Evolutionary conservation across 306 rosid species (phyloP).

Genomic region (Cicer yamashitae): DNA sequence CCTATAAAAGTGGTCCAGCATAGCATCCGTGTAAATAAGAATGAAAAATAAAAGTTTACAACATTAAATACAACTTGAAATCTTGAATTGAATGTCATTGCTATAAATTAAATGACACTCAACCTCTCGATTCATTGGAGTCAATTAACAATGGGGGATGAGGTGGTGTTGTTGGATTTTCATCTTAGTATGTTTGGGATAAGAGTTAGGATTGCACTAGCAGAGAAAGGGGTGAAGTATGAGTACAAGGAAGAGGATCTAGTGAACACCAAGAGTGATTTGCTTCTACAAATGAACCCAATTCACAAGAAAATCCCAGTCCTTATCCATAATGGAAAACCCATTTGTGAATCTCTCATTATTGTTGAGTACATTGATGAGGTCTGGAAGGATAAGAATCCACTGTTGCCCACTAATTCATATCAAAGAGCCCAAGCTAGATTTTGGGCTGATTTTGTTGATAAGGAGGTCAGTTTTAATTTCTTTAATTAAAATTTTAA

Average conservation of each 20-base stretch:
- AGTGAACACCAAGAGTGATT: slow-evolving; percentile 33
- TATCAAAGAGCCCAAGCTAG: slow-evolving; percentile 43
- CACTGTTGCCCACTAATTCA: slow-evolving; percentile 48
- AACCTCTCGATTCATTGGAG: neutral
- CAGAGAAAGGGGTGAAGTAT: slow-evolving; percentile 39
- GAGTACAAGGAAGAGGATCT: slow-evolving; percentile 41
- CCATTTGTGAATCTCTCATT: slow-evolving; percentile 40
- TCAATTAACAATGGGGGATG: slow-evolving; percentile 32
- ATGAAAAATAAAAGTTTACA: neutral
- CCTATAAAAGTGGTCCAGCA: too few relatives aligned
- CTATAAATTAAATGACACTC: neutral
- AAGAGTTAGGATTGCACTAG: slow-evolving; percentile 43
- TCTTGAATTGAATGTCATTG: neutral
- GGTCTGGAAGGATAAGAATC: slow-evolving; percentile 45
- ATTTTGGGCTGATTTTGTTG: slow-evolving; percentile 59
- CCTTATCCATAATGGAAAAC: slow-evolving; percentile 43
- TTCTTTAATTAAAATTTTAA: neutral
- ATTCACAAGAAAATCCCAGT: slow-evolving; percentile 53
- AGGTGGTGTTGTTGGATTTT: slow-evolving; percentile 39
- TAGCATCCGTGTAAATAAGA: too few relatives aligned
- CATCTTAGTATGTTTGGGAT: slow-evolving; percentile 32
- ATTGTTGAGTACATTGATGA: slow-evolving; percentile 53
- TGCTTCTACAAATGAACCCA: slow-evolving; percentile 32
- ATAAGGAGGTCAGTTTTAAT: slow-evolving; percentile 42
- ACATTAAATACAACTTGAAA: neutral